Evolutionary conservation across 305 asterid species (phyloP).

Genomic region (Stenogyne calaminthoides): DNA sequence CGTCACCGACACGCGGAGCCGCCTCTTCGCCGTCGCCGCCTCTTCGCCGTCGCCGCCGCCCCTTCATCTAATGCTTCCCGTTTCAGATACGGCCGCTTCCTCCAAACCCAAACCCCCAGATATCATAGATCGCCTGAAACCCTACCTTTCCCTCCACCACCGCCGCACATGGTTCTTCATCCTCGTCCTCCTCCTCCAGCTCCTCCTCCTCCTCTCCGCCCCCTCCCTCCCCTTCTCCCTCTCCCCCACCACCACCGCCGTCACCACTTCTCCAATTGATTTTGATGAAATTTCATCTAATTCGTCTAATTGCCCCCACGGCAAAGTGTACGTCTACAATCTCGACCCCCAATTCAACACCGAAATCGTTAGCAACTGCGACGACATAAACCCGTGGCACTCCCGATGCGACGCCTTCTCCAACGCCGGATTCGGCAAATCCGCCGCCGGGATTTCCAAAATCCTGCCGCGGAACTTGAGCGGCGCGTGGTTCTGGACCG

Average conservation of each 20-base stretch:
- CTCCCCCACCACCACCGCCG: constrained; percentile 22
- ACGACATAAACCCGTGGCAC: constrained; percentile 56
- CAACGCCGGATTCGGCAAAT: constrained; percentile 58
- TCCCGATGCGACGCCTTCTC: constrained; percentile 71
- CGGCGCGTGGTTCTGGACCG: constrained; percentile 73
- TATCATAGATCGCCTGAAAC: constrained; percentile 40
- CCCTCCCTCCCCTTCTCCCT: constrained; percentile 45
- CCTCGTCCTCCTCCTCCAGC: constrained; percentile 62
- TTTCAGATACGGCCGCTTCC: constrained; percentile 35
- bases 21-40: neutral
- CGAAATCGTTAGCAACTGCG: constrained; percentile 54
- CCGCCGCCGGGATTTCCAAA: constrained; percentile 41
- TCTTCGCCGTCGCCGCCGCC: neutral
- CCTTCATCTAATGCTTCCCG: constrained; percentile 41
- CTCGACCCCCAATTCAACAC: constrained; percentile 54
- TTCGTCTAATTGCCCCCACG: constrained; percentile 42
- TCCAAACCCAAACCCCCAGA: constrained; percentile 42
- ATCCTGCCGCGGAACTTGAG: constrained; percentile 43
- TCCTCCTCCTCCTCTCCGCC: constrained; percentile 57
- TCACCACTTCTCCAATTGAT: constrained; percentile 13
- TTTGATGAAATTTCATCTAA: neutral
- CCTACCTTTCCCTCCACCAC: constrained; percentile 48
- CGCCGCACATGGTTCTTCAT: constrained; percentile 63
- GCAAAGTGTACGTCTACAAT: constrained; percentile 45
- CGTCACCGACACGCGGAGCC: neutral